A percentile compares a stretch with the other conserved stretches of the same genome.
These are phyloP conservation scores for Fusarium tupiense DNA, from an alignment of 2,329 filamentous ascomycete species.

Conservation along the genomic window DNA sequence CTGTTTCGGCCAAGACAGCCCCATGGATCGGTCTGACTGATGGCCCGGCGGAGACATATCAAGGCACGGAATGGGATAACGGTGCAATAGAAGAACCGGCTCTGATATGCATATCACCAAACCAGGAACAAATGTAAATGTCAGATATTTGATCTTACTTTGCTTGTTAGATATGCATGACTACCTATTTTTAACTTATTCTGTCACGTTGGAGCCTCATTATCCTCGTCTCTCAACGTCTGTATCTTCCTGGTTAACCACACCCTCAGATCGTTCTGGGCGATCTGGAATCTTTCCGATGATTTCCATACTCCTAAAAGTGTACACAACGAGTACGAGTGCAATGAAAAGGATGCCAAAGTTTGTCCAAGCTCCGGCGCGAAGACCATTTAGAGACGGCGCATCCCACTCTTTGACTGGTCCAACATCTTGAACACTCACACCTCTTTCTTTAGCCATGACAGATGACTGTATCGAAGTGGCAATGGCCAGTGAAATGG, in stretches of 20 bases:
- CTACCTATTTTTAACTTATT: background rate
- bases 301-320: slow-evolving; percentile 63
- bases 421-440: slow-evolving; percentile 56
- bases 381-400: slow-evolving; percentile 58
- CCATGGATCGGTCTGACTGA: slow-evolving; percentile 26
- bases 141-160: background rate
- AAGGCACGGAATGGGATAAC: background rate
- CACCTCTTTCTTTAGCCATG: slow-evolving; percentile 59
- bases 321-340: slow-evolving; percentile 55
- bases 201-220: background rate
- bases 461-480: slow-evolving; percentile 73
- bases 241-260: slow-evolving; percentile 32
- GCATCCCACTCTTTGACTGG: slow-evolving; percentile 55
- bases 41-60: slow-evolving; percentile 1
- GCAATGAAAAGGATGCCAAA: slow-evolving; percentile 58
- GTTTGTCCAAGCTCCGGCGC: slow-evolving; percentile 63
- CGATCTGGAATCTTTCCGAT: slow-evolving; percentile 54
- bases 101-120: background rate
- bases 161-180: background rate
- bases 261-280: slow-evolving; percentile 31
- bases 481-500: slow-evolving; percentile 72
- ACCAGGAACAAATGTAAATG: background rate
- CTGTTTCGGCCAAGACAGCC: slow-evolving; percentile 10
- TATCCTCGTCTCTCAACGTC: slow-evolving; percentile 31
- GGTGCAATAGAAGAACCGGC: background rate